Evolutionary conservation across 305 asterid species (phyloP).

Genomic region (Euphrasia arctica): DNA sequence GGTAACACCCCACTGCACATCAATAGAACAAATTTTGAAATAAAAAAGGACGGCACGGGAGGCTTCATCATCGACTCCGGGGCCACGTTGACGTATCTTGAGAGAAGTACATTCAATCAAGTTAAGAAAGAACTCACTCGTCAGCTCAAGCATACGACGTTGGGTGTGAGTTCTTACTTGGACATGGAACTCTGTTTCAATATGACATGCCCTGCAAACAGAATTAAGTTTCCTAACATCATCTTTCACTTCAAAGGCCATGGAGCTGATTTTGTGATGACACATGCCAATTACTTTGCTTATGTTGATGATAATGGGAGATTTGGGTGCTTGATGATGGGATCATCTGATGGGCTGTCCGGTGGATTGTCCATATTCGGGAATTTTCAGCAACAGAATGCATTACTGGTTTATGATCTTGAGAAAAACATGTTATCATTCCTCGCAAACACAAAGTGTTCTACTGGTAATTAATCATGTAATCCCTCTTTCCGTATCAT

Average conservation of each 20-base stretch:
- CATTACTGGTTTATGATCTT: too few relatives aligned
- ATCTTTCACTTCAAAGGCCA: conserved; percentile 31
- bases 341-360: too few relatives aligned
- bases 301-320: too few relatives aligned
- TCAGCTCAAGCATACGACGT: conserved; percentile 29
- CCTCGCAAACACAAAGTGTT: too few relatives aligned
- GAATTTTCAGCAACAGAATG: too few relatives aligned
- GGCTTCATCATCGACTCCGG: conserved; percentile 53
- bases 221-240: conserved; percentile 36
- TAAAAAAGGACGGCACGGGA: conserved; percentile 41
- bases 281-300: conserved; percentile 38
- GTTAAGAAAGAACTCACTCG: conserved; percentile 37
- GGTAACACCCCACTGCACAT: conserved; percentile 37
- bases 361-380: too few relatives aligned
- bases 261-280: conserved; percentile 46
- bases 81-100: conserved; percentile 43
- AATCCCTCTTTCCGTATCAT: too few relatives aligned
- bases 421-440: too few relatives aligned
- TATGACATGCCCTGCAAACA: conserved; percentile 23
- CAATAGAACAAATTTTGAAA: conserved; percentile 32
- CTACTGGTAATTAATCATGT: too few relatives aligned
- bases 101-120: conserved; percentile 29
- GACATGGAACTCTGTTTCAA: conserved; percentile 48
- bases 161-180: background rate
- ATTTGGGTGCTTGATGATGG: too few relatives aligned